Conservation (phyloP, 176 grass and related monocot species). For the Coix lacrymajobi region DNA sequence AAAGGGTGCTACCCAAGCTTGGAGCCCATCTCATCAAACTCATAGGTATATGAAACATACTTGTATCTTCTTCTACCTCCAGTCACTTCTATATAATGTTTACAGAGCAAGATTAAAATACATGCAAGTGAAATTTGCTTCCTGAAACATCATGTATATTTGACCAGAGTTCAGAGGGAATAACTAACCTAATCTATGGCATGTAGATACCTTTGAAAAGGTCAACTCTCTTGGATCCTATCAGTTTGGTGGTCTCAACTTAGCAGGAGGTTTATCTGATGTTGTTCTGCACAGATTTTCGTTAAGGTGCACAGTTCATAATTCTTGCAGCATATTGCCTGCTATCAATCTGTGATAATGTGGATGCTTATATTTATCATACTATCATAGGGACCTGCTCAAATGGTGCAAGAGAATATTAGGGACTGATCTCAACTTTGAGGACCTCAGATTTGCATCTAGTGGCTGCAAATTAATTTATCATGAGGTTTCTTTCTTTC, state of each 20-base stretch:
- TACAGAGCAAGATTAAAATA: background rate
- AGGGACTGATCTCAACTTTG: constrained; percentile 42
- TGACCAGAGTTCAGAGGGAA: background rate
- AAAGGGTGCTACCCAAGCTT: constrained; percentile 81
- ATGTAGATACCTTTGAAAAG: constrained; percentile 76
- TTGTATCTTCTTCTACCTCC: constrained; percentile 3
- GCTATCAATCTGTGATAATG: background rate
- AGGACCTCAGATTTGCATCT: constrained; percentile 41
- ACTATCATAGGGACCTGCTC: constrained; percentile 68
- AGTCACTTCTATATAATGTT: background rate
- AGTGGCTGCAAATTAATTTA: constrained; percentile 56
- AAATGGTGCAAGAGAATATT: constrained; percentile 96
- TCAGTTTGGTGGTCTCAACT: constrained; percentile 51
- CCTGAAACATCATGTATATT: background rate
- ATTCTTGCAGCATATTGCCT: constrained; percentile 8
- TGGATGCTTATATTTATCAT: constrained; percentile 25
- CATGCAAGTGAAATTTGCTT: background rate
- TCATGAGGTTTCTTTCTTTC: constrained; percentile 54
- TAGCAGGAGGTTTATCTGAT: constrained; percentile 39
- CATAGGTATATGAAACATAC: constrained; percentile 45
- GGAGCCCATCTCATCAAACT: constrained; percentile 47
- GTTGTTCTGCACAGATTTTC: constrained; percentile 69
- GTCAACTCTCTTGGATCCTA: constrained; percentile 52
- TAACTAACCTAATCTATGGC: constrained; percentile 20
- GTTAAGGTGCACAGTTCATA: constrained; percentile 49